Evolutionary conservation across 2,329 filamentous ascomycete genomes (phyloP), one percentile per base, ranked within the genome.

Genomic region (Fusarium gaditjirri): DNA sequence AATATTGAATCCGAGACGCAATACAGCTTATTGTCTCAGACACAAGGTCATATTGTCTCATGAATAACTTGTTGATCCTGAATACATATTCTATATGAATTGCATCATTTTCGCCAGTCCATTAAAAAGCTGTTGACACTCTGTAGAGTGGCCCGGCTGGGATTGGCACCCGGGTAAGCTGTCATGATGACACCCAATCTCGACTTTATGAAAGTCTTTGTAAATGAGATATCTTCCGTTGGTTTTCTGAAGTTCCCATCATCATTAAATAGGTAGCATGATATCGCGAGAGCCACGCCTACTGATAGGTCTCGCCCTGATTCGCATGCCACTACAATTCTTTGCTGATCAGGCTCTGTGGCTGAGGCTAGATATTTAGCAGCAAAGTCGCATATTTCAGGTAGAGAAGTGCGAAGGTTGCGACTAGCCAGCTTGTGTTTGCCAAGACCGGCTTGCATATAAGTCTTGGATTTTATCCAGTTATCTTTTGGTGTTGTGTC

Each of bases 81-180:
- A 21, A 42, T 16, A 39, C n/a, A 29, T 65, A 23, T 35, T 39
- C 8, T 25, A n/a, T 10, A 35, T 12, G 5, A 10, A 13, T 2
- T 16, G 16, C 10, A 23, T 79, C 65, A 73, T 78, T 68, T 81
- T 49, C 78, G 77, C 81, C 83, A 85, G 62, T 87, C 87, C 90
- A 98, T 95, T 56, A 98, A 83, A 77, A 94, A 97, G 61, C 93
- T 93, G 81, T 98, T 98, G 9, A 98, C 92, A 74, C 94, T 95
- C 81, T 98, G 95, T 41, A 98, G 83, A 0, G 95, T 98, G 27
- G 93, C 88, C 39, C 96, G 87, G 70, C 91, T 95, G 0, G 95
- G 95, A 78, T 97, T 97, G 5, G 92, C 92, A 73, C 92, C 90
- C 2, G 94, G 92, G 78, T 92, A 91, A 1, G 89, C 89, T 9